Evolutionary conservation across 1,284 basidiomycete genomes (phyloP), one percentile per base, ranked within the genome.

Genomic region (Austropuccinia psidii): DNA sequence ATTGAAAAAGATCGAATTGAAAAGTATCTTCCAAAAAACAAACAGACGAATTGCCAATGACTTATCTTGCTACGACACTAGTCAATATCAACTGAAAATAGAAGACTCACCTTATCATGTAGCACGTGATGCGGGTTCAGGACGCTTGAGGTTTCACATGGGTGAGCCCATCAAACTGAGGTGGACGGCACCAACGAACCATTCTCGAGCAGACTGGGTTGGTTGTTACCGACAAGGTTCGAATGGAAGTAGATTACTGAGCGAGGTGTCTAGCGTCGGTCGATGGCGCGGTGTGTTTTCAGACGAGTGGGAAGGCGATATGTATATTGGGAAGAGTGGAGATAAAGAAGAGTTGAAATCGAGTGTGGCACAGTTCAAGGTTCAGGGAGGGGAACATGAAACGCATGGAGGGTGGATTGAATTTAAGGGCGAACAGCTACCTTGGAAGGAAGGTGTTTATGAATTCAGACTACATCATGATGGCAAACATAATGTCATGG

Each of bases 121-220:
- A 57, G 58, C 60, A 65, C 39, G n/a, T 75, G 76, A 78, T 80
- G 70, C 50, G 31, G 3, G 47, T 75, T 83, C 85, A 58, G 77
- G 82, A n/a, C 81, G 82, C 75, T 77, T 1, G 77, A 85, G 86
- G 8, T 98, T 90, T 85, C 90, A 92, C 80, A 86, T 98, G 54
- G 95, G 95, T 39, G 91, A 98, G 80, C 88, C 90, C 6, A 93
- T 98, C 77, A 84, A 82, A 4, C 85, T 98, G 41, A 85, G 86
- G 52, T 98, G 94, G 94, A 87, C 87, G 66, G 94, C 91, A 0
- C 93, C 95, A 0, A 82, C 84, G 39, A 86, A 88, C 74, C 95
- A 98, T 80, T 95, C 93, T 17, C 85, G 91, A n/a, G 87, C 89
- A 77, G 95, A 98, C 81, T 98, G 95, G 96, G 90, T 98, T 77